Base-by-base conservation (phyloP, 768 basidiomycete species). In the Termitomyces heimii region DNA sequence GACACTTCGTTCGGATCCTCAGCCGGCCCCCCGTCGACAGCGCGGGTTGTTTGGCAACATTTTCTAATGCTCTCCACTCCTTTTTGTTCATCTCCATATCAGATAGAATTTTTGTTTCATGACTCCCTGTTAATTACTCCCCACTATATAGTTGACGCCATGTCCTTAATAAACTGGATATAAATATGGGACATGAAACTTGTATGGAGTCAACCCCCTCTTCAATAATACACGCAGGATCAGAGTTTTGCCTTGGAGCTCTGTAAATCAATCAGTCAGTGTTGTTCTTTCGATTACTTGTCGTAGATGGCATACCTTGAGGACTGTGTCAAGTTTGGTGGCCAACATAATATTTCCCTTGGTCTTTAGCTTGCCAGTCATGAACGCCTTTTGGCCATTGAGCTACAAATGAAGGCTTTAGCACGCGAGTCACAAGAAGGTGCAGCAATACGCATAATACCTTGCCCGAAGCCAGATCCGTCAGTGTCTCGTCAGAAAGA, bases 381-480 rank as follows among this genome's bases (percentile, higher is more conserved):
- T 92, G 77, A 94, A 97, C 22, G 94, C 94, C 68, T 94, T 94
- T 73, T 97, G 94, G 20, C 92, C 94, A 64, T 90, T 92, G 45
- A 89, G 75, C 88, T 92, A 28, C 60, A 29, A 49, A 39, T 26
- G 12, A 46, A n/a, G 35, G 7, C 45, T 42, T 49, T n/a, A 52
- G 46, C 40, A 50, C 18, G 18, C n/a, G 16, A 24, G 7, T 26
- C 1, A 5, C 7, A 5, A 39, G 13, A 31, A 44, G 8, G 5
- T n/a, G 40, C 47, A 35, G 8, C 34, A 24, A 32, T 29, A 28
- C 9, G 28, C 42, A 37, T 48, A 3, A 54, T 62, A 87, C 87
- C 79, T 92, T 89, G 66, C 88, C 89, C 39, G 73, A 67, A 4
- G 90, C 86, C 35, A 98, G 77, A 40, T 86, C 80, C 31, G 76